These are phyloP conservation scores for Cajanus cajan DNA, from an alignment of 306 rosid species.

Conservation along the genomic window DNA sequence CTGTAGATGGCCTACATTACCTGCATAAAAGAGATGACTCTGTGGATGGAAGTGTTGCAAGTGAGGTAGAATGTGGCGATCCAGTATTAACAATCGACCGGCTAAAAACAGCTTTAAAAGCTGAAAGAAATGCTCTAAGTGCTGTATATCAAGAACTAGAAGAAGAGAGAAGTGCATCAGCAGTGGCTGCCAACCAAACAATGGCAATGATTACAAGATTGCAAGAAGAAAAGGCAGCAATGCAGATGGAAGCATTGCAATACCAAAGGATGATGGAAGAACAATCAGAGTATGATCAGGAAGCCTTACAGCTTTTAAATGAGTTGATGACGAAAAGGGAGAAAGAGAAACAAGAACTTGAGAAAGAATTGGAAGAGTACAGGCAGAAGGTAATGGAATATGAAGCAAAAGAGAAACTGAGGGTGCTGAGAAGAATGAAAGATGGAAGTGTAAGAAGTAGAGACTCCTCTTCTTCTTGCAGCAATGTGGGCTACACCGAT, in stretches of 20 bases:
- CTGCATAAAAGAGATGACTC: constrained; percentile 55
- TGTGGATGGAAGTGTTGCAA: constrained; percentile 49
- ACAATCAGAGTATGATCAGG: constrained; percentile 86
- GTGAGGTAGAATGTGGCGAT: constrained; percentile 56
- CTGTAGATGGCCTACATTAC: constrained; percentile 41
- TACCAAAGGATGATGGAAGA: constrained; percentile 95
- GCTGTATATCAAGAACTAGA: constrained; percentile 73
- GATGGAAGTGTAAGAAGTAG: constrained; percentile 56
- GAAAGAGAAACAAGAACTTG: constrained; percentile 74
- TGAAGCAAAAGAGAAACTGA: constrained; percentile 61
- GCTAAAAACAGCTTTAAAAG: constrained; percentile 48
- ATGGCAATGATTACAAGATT: constrained; percentile 95
- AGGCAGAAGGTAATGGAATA: constrained; percentile 54
- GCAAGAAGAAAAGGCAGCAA: constrained; percentile 84
- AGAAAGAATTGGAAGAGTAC: constrained; percentile 61
- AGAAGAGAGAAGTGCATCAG: constrained; percentile 89
- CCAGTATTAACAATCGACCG: constrained; percentile 43
- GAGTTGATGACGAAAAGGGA: constrained; percentile 76
- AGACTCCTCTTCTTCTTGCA: constrained; percentile 60
- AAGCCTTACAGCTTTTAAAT: constrained; percentile 78
- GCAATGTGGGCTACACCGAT: constrained; percentile 49
- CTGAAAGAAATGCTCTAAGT: constrained; percentile 52
- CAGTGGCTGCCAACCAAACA: constrained; percentile 79
- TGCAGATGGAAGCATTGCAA: constrained; percentile 91
- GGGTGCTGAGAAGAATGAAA: constrained; percentile 50